phyloP scores from a whole-genome alignment of 257 asterid species.

The Pogostemon cablin region DNA sequence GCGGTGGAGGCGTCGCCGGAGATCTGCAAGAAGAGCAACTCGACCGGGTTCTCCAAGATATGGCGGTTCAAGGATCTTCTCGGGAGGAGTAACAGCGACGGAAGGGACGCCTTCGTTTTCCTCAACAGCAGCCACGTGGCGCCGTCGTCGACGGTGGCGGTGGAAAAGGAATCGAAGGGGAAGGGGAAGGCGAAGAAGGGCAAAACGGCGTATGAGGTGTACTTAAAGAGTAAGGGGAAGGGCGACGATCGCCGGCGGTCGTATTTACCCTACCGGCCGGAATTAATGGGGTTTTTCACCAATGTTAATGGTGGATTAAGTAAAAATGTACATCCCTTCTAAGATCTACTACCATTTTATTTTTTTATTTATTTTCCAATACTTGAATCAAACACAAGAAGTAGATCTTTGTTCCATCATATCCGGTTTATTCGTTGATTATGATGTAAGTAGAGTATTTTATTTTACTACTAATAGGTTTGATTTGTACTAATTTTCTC shows the following conservation, averaged over 20 bases:
- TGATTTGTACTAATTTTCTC: too few species aligned
- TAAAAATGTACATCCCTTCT: conserved; percentile 85
- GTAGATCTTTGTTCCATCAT: too few species aligned
- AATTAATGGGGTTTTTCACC: conserved; percentile 85
- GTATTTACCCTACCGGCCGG: conserved; percentile 90
- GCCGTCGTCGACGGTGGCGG: conserved; percentile 23
- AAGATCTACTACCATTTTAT: background rate
- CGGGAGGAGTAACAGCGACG: conserved; percentile 87
- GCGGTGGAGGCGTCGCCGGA: conserved; percentile 59
- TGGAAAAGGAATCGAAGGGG: conserved; percentile 26
- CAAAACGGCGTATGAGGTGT: conserved; percentile 60
- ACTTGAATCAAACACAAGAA: too few species aligned
- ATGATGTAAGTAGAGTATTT: too few species aligned
- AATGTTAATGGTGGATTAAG: conserved; percentile 75
- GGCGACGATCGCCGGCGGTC: conserved; percentile 63
- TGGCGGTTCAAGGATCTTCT: conserved; percentile 63
- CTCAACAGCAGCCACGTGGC: conserved; percentile 47
- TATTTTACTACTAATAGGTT: too few species aligned
- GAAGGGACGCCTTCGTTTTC: conserved; percentile 85
- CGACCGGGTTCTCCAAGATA: conserved; percentile 66
- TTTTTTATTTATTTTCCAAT: too few species aligned
- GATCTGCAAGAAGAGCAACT: conserved; percentile 64
- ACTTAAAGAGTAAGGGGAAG: conserved; percentile 70
- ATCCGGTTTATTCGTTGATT: too few species aligned
- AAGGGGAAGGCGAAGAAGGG: conserved; percentile 43